phyloP scores from a whole-genome alignment of 441 rosid genomes.

The Adansonia madagascariensis region DNA sequence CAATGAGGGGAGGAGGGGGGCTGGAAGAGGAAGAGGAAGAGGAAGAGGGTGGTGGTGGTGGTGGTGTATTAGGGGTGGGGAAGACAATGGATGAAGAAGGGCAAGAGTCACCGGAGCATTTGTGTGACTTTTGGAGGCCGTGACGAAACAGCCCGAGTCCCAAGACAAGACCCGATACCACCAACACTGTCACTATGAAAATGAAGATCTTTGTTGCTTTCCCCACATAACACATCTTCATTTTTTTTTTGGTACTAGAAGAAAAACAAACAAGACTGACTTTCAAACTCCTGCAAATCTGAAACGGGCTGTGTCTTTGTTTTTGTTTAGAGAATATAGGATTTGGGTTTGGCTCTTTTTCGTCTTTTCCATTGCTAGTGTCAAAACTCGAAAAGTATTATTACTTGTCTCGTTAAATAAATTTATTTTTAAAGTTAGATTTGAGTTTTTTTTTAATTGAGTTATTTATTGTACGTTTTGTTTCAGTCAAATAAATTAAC shows the following conservation, averaged over 20 bases:
- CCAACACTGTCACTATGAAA: slow-evolving; percentile 72
- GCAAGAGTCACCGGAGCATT: slow-evolving; percentile 61
- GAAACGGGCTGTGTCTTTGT: slow-evolving; percentile 13
- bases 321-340: not conserved
- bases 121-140: slow-evolving; percentile 40
- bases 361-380: slow-evolving; percentile 24
- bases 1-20: slow-evolving; percentile 26
- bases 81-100: slow-evolving; percentile 36
- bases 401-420: not conserved
- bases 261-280: slow-evolving; percentile 15
- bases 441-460: too few relatives aligned
- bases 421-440: too few relatives aligned
- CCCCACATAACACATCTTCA: slow-evolving; percentile 69
- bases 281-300: slow-evolving; percentile 21
- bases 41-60: slow-evolving; percentile 24
- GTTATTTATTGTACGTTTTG: too few relatives aligned
- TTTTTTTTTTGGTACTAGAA: not conserved
- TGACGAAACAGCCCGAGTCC: slow-evolving; percentile 70
- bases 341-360: slow-evolving; percentile 28
- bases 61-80: slow-evolving; percentile 35
- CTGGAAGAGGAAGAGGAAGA: slow-evolving; percentile 23
- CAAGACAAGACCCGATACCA: slow-evolving; percentile 67
- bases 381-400: not conserved
- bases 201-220: slow-evolving; percentile 98
- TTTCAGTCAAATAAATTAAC: too few relatives aligned